Percentiles rank a stretch among this genome's conserved stretches.
Conservation (phyloP, 306 rosid genomes). For the Cicer bijugum region DNA sequence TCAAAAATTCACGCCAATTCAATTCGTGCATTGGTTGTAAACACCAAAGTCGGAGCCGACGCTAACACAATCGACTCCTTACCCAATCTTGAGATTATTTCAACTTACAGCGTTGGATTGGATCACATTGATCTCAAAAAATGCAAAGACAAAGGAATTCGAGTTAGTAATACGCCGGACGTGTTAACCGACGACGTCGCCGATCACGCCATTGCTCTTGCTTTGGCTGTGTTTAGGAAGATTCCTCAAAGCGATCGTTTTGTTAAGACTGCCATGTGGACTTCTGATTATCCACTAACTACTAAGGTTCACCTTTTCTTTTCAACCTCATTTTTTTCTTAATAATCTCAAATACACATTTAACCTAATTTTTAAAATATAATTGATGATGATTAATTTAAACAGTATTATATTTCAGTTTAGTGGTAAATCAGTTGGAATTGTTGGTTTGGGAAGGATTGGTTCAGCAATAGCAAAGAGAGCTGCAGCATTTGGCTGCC, state of each 20-base stretch:
- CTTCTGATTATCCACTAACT: slow-evolving; percentile 39
- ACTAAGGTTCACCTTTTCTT: slow-evolving; percentile 43
- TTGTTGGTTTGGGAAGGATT: slow-evolving; percentile 78
- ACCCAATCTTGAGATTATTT: slow-evolving; percentile 62
- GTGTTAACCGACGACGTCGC: slow-evolving; percentile 80
- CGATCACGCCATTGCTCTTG: slow-evolving; percentile 64
- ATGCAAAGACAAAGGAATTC: slow-evolving; percentile 55
- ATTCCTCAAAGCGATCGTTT: slow-evolving; percentile 54
- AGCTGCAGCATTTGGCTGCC: slow-evolving; percentile 66
- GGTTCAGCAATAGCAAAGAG: slow-evolving; percentile 76
- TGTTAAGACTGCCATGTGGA: slow-evolving; percentile 54
- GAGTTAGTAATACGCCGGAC: slow-evolving; percentile 72
- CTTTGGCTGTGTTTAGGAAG: slow-evolving; percentile 55
- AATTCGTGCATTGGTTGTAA: slow-evolving; percentile 54
- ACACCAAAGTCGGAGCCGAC: slow-evolving; percentile 55
- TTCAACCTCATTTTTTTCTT: too few relatives aligned
- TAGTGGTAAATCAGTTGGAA: slow-evolving; percentile 68
- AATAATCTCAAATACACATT: too few relatives aligned
- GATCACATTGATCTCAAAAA: slow-evolving; percentile 64
- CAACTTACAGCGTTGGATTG: slow-evolving; percentile 69
- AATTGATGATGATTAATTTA: too few relatives aligned
- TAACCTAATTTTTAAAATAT: too few relatives aligned
- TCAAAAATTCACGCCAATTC: slow-evolving; percentile 41
- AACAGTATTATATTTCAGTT: slow-evolving; percentile 51
- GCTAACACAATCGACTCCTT: slow-evolving; percentile 55